Conservation (phyloP, 1,139 yeast species). For the Chernovozyma sophiae-reginae region DNA sequence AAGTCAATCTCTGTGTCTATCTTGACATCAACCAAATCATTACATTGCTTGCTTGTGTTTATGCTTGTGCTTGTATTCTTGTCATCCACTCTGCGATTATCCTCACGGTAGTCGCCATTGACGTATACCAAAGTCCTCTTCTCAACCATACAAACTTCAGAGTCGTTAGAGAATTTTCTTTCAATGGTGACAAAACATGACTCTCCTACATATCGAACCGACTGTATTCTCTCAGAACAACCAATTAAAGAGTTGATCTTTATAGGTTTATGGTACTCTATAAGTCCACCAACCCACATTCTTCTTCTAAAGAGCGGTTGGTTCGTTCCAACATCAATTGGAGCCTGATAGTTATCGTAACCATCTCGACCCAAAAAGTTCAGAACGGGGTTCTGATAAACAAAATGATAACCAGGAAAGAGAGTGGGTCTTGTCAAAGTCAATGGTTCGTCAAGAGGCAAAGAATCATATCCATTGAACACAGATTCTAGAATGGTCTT, state of each 20-base stretch:
- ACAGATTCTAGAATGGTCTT: slow-evolving; percentile 3
- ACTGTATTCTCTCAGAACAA: slow-evolving; percentile 45
- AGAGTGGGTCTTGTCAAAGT: slow-evolving; percentile 9
- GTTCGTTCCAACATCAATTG: slow-evolving; percentile 23
- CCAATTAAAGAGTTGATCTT: slow-evolving; percentile 25
- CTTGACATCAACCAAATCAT: not conserved
- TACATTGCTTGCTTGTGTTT: not conserved
- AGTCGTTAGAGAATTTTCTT: slow-evolving; percentile 26
- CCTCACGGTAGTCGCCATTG: slow-evolving; percentile 17
- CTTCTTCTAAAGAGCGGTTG: slow-evolving; percentile 49
- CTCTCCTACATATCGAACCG: slow-evolving; percentile 29
- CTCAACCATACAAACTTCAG: slow-evolving; percentile 19
- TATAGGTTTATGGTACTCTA: slow-evolving; percentile 36
- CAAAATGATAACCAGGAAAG: slow-evolving; percentile 60
- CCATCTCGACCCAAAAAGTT: slow-evolving; percentile 62
- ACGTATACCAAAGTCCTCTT: slow-evolving; percentile 35
- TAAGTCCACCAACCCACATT: slow-evolving; percentile 78
- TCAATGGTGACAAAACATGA: slow-evolving; percentile 43
- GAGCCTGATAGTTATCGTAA: slow-evolving; percentile 79
- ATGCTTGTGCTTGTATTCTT: not conserved
- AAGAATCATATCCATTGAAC: not conserved
- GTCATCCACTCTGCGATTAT: too few species aligned
- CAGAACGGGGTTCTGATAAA: slow-evolving; percentile 56
- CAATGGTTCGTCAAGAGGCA: not conserved
- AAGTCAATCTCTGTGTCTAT: not conserved